Conservation (phyloP, 148 eudicot genomes). For the Heliamphora exappendiculata region DNA sequence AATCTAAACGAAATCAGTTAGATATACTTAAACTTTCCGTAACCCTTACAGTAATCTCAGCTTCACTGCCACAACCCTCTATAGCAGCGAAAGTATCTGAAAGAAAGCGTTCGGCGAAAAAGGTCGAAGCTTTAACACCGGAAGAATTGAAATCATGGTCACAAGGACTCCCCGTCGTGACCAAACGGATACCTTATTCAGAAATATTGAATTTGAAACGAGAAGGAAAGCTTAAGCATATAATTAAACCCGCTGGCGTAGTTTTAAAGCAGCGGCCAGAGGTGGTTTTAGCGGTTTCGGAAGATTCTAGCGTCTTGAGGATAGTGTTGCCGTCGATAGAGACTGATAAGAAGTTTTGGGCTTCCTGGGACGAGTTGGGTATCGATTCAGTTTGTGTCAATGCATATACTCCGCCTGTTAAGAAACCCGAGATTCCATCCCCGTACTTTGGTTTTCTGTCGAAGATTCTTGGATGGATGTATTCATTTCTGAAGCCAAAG, state of each 20-base stretch:
- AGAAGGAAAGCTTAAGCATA: constrained; percentile 64
- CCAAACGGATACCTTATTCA: constrained; percentile 45
- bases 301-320: constrained; percentile 80
- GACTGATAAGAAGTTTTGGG: constrained; percentile 68
- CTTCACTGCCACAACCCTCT: constrained; percentile 49
- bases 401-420: constrained; percentile 77
- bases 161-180: constrained; percentile 63
- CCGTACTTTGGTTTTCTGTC: constrained; percentile 67
- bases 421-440: constrained; percentile 62
- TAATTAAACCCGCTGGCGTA: constrained; percentile 51
- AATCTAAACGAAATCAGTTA: constrained; percentile 14
- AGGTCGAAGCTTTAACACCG: constrained; percentile 48
- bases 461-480: constrained; percentile 35
- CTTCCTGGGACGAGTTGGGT: constrained; percentile 59
- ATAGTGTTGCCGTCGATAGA: constrained; percentile 67
- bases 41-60: constrained; percentile 65
- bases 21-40: constrained; percentile 49
- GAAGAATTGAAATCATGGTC: constrained; percentile 62
- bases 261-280: constrained; percentile 41
- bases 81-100: constrained; percentile 57
- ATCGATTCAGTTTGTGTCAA: constrained; percentile 60
- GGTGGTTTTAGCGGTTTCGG: constrained; percentile 70
- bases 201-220: constrained; percentile 61
- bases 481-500: constrained; percentile 38
- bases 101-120: constrained; percentile 48